phyloP scores from a whole-genome alignment of 192 early-diverging fungal species.

The Rhizoclosmatium globosum region DNA sequence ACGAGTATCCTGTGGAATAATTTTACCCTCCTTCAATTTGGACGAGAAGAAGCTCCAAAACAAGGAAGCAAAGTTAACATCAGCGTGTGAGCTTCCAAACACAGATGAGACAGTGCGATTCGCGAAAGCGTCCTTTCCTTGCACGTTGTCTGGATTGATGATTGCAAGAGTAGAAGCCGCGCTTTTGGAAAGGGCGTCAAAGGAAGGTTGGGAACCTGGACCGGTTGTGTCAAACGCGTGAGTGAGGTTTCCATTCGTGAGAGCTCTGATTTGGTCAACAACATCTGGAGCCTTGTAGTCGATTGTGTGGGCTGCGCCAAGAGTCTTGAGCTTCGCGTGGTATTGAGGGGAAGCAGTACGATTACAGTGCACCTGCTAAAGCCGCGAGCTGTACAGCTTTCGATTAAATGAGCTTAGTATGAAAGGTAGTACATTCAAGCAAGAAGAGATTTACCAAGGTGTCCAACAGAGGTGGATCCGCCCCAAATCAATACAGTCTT shows the following conservation, averaged over 20 bases:
- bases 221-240: conserved; percentile 24
- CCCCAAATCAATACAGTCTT: conserved; percentile 37
- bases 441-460: conserved; percentile 12
- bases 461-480: conserved; percentile 19
- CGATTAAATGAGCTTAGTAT: too few species aligned
- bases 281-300: conserved; percentile 39
- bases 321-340: conserved; percentile 10
- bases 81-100: neutral
- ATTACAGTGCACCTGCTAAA: too few species aligned
- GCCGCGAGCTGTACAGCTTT: too few species aligned
- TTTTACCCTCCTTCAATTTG: neutral
- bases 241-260: neutral
- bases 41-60: neutral
- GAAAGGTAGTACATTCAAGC: neutral
- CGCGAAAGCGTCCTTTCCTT: neutral
- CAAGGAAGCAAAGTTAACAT: neutral
- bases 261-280: conserved; percentile 19
- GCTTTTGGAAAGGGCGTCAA: neutral
- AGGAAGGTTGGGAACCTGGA: neutral
- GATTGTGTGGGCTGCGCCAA: conserved; percentile 27
- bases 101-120: neutral
- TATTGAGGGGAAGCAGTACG: conserved; percentile 24
- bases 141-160: too few species aligned
- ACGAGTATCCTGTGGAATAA: neutral
- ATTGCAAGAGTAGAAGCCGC: conserved; percentile 3